Percentiles rank a stretch among this genome's conserved stretches.
phyloP scores from a whole-genome alignment of 2,329 filamentous ascomycete species.

The Alternaria ethzedia region DNA sequence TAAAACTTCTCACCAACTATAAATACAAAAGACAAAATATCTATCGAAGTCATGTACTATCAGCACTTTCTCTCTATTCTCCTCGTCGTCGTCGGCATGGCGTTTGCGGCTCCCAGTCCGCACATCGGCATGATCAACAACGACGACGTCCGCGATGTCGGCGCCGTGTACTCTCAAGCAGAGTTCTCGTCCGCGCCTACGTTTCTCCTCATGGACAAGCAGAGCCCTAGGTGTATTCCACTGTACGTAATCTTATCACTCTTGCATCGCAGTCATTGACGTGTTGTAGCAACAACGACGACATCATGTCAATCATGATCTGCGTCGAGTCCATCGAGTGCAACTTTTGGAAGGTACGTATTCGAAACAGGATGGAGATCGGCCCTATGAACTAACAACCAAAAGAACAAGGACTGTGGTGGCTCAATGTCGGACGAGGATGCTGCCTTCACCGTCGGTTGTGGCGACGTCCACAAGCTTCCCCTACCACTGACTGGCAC shows the following conservation, averaged over 20 bases:
- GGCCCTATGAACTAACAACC: no score
- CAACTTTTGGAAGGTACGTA: conserved; percentile 14
- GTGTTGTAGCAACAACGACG: not conserved
- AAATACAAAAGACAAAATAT: not conserved
- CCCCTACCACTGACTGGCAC: not conserved
- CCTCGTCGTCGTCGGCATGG: not conserved
- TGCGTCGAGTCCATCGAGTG: conserved; percentile 13
- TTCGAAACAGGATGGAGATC: no score
- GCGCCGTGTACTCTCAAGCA: conserved; percentile 16
- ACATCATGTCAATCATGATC: conserved; percentile 15
- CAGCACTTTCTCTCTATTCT: not conserved
- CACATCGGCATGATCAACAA: conserved; percentile 30
- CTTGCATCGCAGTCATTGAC: not conserved
- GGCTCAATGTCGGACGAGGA: not conserved
- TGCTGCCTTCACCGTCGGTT: conserved; percentile 1
- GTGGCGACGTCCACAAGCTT: not conserved
- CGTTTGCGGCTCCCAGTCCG: conserved; percentile 6
- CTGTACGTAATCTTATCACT: conserved; percentile 1
- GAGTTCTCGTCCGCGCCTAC: conserved; percentile 14
- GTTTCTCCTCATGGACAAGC: conserved; percentile 19
- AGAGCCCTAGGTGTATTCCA: conserved; percentile 12
- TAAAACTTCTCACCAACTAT: not conserved
- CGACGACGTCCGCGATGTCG: conserved; percentile 21
- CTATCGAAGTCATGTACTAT: not conserved
- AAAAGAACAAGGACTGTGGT: not conserved